Evolutionary conservation across 164 flowering plant species (phyloP).

Genomic region (Vitis riparia): DNA sequence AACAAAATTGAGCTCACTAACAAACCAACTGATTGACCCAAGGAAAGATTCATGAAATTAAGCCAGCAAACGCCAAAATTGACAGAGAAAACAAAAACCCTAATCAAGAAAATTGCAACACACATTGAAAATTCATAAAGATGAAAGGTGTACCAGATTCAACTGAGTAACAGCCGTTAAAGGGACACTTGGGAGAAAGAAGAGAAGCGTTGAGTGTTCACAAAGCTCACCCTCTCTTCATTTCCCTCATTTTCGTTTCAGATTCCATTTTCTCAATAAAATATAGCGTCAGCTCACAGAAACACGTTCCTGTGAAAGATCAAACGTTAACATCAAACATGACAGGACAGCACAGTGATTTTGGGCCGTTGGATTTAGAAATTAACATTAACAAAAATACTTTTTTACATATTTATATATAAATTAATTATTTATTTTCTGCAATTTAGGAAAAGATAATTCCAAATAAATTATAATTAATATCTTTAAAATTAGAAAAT

Average conservation of each 20-base stretch:
- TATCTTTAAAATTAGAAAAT: too few species aligned
- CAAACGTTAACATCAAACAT: slow-evolving; percentile 5
- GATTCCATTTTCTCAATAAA: slow-evolving; percentile 10
- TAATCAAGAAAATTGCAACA: background rate
- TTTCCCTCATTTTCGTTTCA: too few species aligned
- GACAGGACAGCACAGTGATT: background rate
- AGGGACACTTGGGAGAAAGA: background rate
- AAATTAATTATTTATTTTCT: too few species aligned
- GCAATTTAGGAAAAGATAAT: too few species aligned
- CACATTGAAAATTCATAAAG: background rate
- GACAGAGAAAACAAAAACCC: slow-evolving; percentile 5
- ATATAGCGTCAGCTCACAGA: slow-evolving; percentile 10
- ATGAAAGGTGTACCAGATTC: slow-evolving; percentile 6
- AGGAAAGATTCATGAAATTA: background rate
- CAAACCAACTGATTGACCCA: background rate
- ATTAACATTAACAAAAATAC: background rate
- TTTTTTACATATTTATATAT: background rate
- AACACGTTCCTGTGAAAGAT: background rate
- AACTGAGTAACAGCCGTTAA: background rate
- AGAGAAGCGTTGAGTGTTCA: background rate
- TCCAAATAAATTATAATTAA: too few species aligned
- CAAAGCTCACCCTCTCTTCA: background rate
- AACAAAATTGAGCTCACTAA: background rate
- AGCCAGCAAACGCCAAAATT: background rate
- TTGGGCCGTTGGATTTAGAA: background rate